A percentile compares a stretch with the other conserved stretches of the same genome.
phyloP scores from a whole-genome alignment of 2,329 filamentous ascomycete species.

The Penicillium olsonii region DNA sequence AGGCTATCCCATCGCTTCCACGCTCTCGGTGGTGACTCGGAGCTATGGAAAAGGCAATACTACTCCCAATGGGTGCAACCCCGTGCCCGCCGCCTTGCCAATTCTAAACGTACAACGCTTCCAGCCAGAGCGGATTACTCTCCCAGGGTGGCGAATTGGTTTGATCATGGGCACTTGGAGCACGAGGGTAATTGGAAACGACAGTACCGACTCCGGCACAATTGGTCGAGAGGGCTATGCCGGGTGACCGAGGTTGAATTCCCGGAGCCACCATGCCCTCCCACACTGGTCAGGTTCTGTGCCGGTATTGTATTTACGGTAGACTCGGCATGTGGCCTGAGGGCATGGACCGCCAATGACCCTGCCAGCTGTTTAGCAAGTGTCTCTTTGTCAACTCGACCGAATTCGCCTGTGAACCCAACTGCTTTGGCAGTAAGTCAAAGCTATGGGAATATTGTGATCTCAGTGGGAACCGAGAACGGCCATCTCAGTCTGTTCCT shows the following conservation, averaged over 20 bases:
- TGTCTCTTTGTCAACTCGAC: constrained; percentile 30
- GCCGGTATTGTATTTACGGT: constrained; percentile 77
- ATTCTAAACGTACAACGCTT: constrained; percentile 53
- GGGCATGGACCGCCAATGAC: constrained; percentile 73
- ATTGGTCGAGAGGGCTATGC: constrained; percentile 84
- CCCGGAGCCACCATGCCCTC: constrained; percentile 56
- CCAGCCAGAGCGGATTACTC: constrained; percentile 51
- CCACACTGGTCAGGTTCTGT: constrained; percentile 72
- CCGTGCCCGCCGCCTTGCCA: constrained; percentile 73
- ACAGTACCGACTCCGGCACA: constrained; percentile 84
- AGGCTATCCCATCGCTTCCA: constrained; percentile 70
- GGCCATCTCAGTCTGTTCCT: constrained; percentile 72
- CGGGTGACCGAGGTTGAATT: constrained; percentile 76
- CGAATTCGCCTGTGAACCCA: constrained; percentile 64
- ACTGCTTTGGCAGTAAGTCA: constrained; percentile 51
- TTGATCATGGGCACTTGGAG: constrained; percentile 61
- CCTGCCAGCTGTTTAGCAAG: constrained; percentile 62
- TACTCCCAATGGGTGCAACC: constrained; percentile 85
- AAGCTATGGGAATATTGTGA: constrained; percentile 53
- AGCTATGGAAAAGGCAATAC: constrained; percentile 89
- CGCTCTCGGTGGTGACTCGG: constrained; percentile 73
- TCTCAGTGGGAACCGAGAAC: constrained; percentile 70
- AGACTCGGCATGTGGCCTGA: constrained; percentile 67
- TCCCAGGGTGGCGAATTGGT: constrained; percentile 61
- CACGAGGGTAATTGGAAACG: constrained; percentile 74